phyloP scores from a whole-genome alignment of 768 basidiomycete species.

The Leccinum boreale region DNA sequence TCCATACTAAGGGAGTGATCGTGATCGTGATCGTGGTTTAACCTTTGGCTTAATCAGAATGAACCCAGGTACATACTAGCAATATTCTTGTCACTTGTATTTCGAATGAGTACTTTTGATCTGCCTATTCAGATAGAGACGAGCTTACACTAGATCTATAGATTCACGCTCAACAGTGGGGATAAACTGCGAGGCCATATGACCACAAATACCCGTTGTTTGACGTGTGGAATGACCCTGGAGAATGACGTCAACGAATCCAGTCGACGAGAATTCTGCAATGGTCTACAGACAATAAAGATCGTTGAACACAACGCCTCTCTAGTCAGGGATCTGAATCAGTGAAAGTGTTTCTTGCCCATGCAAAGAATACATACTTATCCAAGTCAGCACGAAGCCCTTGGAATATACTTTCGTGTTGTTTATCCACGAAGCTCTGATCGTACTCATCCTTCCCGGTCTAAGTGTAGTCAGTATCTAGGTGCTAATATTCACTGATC shows the following conservation, averaged over 20 bases:
- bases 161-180: background rate
- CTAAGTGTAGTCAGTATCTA: background rate
- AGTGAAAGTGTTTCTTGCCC: background rate
- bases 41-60: background rate
- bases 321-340: constrained; percentile 31
- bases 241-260: background rate
- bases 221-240: background rate
- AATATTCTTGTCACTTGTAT: background rate
- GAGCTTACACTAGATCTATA: background rate
- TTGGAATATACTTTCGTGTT: background rate
- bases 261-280: background rate
- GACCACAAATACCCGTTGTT: background rate
- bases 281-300: constrained; percentile 63
- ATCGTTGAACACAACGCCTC: constrained; percentile 60
- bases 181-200: background rate
- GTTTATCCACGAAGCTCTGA: background rate
- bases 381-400: constrained; percentile 9
- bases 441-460: constrained; percentile 7
- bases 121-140: background rate
- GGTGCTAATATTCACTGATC: background rate
- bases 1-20: background rate
- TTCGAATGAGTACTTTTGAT: background rate
- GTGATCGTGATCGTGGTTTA: background rate
- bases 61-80: background rate
- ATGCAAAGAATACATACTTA: constrained; percentile 6